Percentiles rank a stretch among this genome's conserved stretches.
Conservation (phyloP, 1,139 yeast species). For the Diutina rugosa region DNA sequence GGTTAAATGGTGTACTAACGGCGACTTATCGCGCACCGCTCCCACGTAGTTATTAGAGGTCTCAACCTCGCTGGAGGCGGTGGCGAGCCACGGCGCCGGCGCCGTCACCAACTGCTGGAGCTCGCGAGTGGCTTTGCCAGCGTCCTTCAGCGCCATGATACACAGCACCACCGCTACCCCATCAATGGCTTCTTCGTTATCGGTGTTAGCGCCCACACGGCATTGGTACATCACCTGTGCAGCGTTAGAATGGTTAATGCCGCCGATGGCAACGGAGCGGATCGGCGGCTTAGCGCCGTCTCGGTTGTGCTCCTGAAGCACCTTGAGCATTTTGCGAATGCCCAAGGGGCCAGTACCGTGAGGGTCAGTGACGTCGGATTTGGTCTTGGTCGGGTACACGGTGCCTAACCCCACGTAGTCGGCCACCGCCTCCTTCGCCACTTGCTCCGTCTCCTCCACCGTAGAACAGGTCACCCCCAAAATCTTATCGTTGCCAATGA, state of each 20-base stretch:
- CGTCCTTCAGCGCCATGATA: conserved; percentile 58
- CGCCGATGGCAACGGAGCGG: conserved; percentile 74
- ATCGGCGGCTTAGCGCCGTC: conserved; percentile 8
- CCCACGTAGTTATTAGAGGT: background rate
- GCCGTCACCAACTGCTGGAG: conserved; percentile 10
- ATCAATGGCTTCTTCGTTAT: conserved; percentile 32
- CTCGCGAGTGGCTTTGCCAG: conserved; percentile 38
- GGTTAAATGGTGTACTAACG: conserved; percentile 80
- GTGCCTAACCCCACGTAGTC: conserved; percentile 89
- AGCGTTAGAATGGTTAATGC: conserved; percentile 56
- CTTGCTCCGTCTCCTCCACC: conserved; percentile 43
- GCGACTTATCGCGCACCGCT: conserved; percentile 13
- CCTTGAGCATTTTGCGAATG: conserved; percentile 37
- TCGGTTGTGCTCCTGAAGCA: conserved; percentile 23
- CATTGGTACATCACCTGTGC: conserved; percentile 42
- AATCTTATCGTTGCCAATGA: conserved; percentile 64
- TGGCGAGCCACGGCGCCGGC: conserved; percentile 3
- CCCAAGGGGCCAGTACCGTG: conserved; percentile 50
- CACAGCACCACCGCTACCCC: conserved; percentile 86
- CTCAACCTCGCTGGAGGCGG: background rate
- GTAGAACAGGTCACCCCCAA: conserved; percentile 69
- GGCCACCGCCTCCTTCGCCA: conserved; percentile 39
- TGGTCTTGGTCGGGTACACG: conserved; percentile 63
- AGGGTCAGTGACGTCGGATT: conserved; percentile 34
- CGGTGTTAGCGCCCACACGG: conserved; percentile 13